Percentiles rank a stretch among this genome's conserved stretches.
Conservation (phyloP, 768 basidiomycete genomes). For the Tricholoma flavovirens region DNA sequence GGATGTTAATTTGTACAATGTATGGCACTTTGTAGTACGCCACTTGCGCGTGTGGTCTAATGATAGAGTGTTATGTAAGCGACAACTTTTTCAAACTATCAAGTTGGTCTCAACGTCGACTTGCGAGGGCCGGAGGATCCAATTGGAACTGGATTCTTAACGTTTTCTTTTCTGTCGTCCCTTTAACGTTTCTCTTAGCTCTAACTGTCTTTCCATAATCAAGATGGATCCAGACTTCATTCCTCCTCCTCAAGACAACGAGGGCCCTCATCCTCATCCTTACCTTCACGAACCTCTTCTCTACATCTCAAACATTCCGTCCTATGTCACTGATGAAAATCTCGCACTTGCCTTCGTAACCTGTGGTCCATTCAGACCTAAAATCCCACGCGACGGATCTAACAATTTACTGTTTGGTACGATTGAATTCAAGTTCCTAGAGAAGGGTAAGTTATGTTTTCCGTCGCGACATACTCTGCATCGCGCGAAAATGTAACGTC, state of each 20-base stretch:
- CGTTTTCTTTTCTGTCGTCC: conserved; percentile 11
- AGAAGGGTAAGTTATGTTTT: conserved; percentile 56
- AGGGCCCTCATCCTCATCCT: conserved; percentile 59
- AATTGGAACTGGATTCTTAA: conserved; percentile 6
- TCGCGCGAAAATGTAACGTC: conserved; percentile 4
- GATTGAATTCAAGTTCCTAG: conserved; percentile 79
- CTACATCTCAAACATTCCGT: conserved; percentile 74
- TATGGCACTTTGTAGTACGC: neutral
- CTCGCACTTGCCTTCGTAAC: conserved; percentile 66
- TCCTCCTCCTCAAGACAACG: conserved; percentile 27
- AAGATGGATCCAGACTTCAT: conserved; percentile 42
- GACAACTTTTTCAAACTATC: conserved; percentile 9
- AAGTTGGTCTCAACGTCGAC: conserved; percentile 15
- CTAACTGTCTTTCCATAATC: conserved; percentile 23
- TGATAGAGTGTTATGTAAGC: conserved; percentile 14
- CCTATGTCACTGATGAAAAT: conserved; percentile 69
- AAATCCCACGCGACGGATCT: conserved; percentile 56
- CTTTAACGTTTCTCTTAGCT: conserved; percentile 10
- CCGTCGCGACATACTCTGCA: neutral
- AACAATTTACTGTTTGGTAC: conserved; percentile 56
- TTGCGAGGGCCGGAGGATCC: conserved; percentile 10
- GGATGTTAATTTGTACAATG: neutral
- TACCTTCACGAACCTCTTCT: conserved; percentile 81
- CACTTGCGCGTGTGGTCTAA: too few species aligned
- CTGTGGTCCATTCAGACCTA: conserved; percentile 80